Percentiles rank a stretch among this genome's conserved stretches.
phyloP scores from a whole-genome alignment of 1,139 yeast species.

The Geotrichum histeridarum region DNA sequence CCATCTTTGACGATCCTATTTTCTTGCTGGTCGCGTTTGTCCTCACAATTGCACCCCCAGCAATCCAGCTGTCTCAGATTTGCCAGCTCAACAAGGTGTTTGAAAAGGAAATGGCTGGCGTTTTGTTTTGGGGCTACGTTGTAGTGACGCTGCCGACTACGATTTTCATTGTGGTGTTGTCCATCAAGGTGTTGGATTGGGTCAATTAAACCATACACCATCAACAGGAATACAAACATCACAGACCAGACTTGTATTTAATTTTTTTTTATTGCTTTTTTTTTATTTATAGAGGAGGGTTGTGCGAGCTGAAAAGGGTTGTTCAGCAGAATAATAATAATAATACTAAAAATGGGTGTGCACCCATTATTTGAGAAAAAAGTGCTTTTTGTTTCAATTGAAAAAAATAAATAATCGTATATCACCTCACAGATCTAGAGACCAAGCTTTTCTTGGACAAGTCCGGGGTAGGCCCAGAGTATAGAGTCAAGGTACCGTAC shows the following conservation, averaged over 20 bases:
- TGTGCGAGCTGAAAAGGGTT: too few species aligned
- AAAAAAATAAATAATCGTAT: too few species aligned
- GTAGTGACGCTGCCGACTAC: conserved; percentile 74
- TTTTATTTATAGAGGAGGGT: not conserved
- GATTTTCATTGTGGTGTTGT: conserved; percentile 61
- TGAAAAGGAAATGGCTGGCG: conserved; percentile 81
- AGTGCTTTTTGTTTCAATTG: too few species aligned
- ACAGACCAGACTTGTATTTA: not conserved
- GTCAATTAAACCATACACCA: conserved; percentile 31
- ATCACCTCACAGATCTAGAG: too few species aligned
- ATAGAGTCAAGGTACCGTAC: too few species aligned
- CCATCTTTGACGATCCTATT: conserved; percentile 79
- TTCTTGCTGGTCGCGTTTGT: conserved; percentile 71
- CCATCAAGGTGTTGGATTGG: conserved; percentile 61
- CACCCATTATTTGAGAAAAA: too few species aligned
- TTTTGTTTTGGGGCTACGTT: conserved; percentile 82
- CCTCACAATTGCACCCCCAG: conserved; percentile 76
- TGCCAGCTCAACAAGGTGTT: conserved; percentile 71
- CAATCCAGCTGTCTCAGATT: conserved; percentile 76
- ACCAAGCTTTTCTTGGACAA: too few species aligned
- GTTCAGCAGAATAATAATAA: not conserved
- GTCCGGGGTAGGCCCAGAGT: too few species aligned
- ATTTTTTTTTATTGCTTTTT: not conserved
- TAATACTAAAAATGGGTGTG: not conserved
- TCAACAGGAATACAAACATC: not conserved